Percentiles rank a stretch among this genome's conserved stretches.
These are phyloP conservation scores for Ilyonectria mors-panacis DNA, from an alignment of 2,329 filamentous ascomycete species.

Conservation along the genomic window DNA sequence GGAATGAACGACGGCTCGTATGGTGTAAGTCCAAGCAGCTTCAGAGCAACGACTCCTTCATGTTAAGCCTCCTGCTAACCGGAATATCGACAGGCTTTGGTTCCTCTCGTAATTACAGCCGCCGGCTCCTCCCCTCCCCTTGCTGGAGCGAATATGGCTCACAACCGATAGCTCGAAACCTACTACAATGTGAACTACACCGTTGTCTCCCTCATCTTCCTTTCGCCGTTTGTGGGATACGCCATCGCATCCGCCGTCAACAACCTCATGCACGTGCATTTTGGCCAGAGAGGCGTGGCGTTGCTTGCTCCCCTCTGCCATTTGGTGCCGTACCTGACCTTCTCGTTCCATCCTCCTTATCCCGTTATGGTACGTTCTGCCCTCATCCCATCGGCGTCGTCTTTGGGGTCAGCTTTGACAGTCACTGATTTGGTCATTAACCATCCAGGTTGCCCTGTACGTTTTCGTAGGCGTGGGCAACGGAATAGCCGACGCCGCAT, in stretches of 20 bases:
- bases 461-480: conserved; percentile 79
- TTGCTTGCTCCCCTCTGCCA: conserved; percentile 73
- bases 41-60: background rate
- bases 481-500: conserved; percentile 72
- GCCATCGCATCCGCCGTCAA: conserved; percentile 74
- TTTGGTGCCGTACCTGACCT: conserved; percentile 73
- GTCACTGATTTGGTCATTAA: background rate
- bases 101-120: background rate
- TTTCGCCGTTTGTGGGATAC: conserved; percentile 77
- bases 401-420: background rate
- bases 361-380: conserved; percentile 67
- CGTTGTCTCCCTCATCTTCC: conserved; percentile 75
- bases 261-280: conserved; percentile 58
- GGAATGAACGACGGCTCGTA: conserved; percentile 7
- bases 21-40: conserved; percentile 1
- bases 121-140: background rate
- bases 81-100: background rate
- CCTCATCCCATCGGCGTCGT: background rate
- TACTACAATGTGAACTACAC: conserved; percentile 75
- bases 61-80: background rate
- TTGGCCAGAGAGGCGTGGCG: conserved; percentile 69
- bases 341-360: conserved; percentile 77
- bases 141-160: background rate
- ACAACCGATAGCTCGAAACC: conserved; percentile 41
- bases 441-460: conserved; percentile 46